A percentile compares a stretch with the other conserved stretches of the same genome.
Conservation (phyloP, 345 rosid species). For the Camelina hispida region DNA sequence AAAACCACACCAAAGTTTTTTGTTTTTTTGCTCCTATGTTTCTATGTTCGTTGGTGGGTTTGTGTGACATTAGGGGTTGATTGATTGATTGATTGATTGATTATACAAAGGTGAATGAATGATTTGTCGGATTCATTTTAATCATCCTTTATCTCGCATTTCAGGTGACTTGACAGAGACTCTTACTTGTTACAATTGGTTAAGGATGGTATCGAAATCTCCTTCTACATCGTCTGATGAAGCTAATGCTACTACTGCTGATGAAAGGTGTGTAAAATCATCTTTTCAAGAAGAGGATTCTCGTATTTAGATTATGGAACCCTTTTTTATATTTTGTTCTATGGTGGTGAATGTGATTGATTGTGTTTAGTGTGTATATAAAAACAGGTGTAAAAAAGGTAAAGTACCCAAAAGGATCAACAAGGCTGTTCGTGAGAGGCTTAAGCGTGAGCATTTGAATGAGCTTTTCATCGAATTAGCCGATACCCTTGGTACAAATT, state of each 20-base stretch:
- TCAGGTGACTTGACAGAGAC: constrained; percentile 34
- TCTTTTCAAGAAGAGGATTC: neutral
- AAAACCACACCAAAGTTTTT: neutral
- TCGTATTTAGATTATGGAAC: neutral
- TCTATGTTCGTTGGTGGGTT: neutral
- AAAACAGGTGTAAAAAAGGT: constrained; percentile 61
- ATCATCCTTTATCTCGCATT: neutral
- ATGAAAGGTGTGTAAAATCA: constrained; percentile 21
- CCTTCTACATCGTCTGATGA: constrained; percentile 49
- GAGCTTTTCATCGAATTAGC: constrained; percentile 85
- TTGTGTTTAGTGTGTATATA: neutral
- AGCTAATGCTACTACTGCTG: constrained; percentile 30
- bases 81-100: neutral
- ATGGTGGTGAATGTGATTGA: constrained; percentile 7
- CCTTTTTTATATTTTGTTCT: neutral
- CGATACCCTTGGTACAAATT: constrained; percentile 65
- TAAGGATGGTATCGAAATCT: constrained; percentile 55
- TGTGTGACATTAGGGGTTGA: neutral
- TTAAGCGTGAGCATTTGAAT: constrained; percentile 94
- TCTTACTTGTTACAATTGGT: neutral
- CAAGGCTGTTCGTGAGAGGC: constrained; percentile 92
- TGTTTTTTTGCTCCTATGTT: neutral
- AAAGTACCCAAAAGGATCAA: constrained; percentile 78
- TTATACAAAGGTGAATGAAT: neutral
- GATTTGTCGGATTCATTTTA: constrained; percentile 4